Base-by-base conservation (phyloP, 2,329 filamentous ascomycete species). In the Botrytis sinoallii region DNA sequence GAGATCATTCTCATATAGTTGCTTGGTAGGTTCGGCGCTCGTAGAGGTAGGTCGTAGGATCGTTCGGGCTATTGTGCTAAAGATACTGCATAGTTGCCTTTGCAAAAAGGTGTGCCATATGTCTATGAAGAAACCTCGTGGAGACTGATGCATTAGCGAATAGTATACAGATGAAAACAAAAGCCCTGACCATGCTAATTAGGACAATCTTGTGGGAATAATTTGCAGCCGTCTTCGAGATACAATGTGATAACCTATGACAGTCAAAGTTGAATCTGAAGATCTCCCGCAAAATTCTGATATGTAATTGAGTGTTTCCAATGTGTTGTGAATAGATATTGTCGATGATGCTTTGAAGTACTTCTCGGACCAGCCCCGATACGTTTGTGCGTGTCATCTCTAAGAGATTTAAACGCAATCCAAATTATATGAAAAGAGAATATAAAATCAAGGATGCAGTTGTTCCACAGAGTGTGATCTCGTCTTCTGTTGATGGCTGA, bases 141-240 rank as follows among this genome's bases (percentile, higher is more conserved):
- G n/a, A 0, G 42, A 29, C n/a, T 16, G 61, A 3, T 42, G 0
- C 16, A n/a, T 64, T 29, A n/a, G 8, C 18, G 9, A 9, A 44
- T 20, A 4, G 4, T 52, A 16, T 55, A n/a, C 12, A 12, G 12
- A 55, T 3, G 1, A 25, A 4, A 40, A 64, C n/a, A 29, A 63
- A 9, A 20, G 0, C 8, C 0, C 5, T 44, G 14, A 18, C 16
- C 1, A 12, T 29, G 9, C 7, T 29, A 9, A 3, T 20, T 20
- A 1, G 4, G 16, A 44, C 4, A 64, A 9, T 3, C 4, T 14
- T 18, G n/a, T 7, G 18, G n/a, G 16, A 40, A 22, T 29, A 29
- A 40, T 44, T 64, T 61, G 18, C 4, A 12, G 12, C 25, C 3
- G 25, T 18, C 14, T 42, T 29, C 4, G 38, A 16, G 42, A n/a